phyloP scores from a whole-genome alignment of 202 grass and related monocot species.

The Setaria viridis region DNA sequence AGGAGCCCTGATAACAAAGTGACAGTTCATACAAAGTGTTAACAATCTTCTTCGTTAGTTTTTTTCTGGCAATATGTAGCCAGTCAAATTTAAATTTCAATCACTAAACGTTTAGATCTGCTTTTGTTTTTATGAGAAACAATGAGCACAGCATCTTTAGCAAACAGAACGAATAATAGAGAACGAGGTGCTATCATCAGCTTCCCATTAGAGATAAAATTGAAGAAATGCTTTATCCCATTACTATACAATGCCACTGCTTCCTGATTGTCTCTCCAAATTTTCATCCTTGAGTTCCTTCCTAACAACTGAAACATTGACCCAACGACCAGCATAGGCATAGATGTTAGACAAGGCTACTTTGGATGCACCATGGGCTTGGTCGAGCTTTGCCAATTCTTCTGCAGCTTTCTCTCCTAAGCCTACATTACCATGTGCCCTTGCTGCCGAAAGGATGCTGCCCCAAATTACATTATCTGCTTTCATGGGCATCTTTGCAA shows the following conservation, averaged over 20 bases:
- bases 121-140: too few relatives aligned
- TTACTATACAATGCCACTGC: slow-evolving; percentile 56
- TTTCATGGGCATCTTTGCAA: slow-evolving; percentile 64
- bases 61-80: too few relatives aligned
- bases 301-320: slow-evolving; percentile 52
- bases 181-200: too few relatives aligned
- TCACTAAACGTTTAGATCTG: too few relatives aligned
- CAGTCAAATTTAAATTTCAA: too few relatives aligned
- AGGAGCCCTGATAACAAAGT: too few relatives aligned
- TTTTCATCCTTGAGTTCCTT: slow-evolving; percentile 49
- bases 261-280: slow-evolving; percentile 51
- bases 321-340: slow-evolving; percentile 60
- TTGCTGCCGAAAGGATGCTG: slow-evolving; percentile 66
- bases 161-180: too few relatives aligned
- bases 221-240: slow-evolving; percentile 15
- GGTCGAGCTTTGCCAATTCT: slow-evolving; percentile 62
- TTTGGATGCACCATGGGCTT: slow-evolving; percentile 61
- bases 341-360: slow-evolving; percentile 67
- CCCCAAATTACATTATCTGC: slow-evolving; percentile 79
- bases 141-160: too few relatives aligned
- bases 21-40: too few relatives aligned
- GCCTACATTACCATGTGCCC: slow-evolving; percentile 56
- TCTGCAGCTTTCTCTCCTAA: slow-evolving; percentile 63
- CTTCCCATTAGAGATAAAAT: neutral
- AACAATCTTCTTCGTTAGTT: too few relatives aligned